Evolutionary conservation across 1,139 yeast species (phyloP).

Genomic region (Protomyces macrosporus): DNA sequence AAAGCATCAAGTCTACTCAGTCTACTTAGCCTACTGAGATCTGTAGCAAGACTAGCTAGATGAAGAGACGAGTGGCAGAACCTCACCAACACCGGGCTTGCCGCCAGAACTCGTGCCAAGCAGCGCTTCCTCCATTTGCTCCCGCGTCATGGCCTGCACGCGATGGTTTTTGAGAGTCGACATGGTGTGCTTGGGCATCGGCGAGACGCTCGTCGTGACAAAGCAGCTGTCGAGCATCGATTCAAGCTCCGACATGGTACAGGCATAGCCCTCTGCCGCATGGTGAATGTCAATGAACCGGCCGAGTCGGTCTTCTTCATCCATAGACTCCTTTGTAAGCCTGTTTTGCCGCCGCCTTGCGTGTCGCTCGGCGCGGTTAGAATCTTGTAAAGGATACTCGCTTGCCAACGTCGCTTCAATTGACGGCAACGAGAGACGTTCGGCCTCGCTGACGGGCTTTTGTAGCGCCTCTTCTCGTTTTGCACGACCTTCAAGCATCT

Average conservation of each 20-base stretch:
- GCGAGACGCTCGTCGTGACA: background rate
- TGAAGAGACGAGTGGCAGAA: background rate
- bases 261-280: conserved; percentile 7
- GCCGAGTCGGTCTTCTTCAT: conserved; percentile 2
- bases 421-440: conserved; percentile 16
- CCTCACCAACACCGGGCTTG: conserved; percentile 17
- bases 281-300: conserved; percentile 19
- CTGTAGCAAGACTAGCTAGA: background rate
- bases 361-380: conserved; percentile 1
- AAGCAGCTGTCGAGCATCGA: conserved; percentile 9
- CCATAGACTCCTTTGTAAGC: background rate
- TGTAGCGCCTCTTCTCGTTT: conserved; percentile 7
- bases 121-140: conserved; percentile 16
- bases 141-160: background rate
- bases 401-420: conserved; percentile 15
- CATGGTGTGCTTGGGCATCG: conserved; percentile 16
- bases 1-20: background rate
- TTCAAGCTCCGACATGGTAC: conserved; percentile 16
- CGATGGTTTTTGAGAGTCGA: background rate
- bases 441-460: conserved; percentile 2
- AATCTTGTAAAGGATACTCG: conserved; percentile 22
- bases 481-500: background rate
- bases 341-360: background rate
- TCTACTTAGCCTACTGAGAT: background rate
- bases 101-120: conserved; percentile 27